Percentiles rank a stretch among this genome's conserved stretches.
These are phyloP conservation scores for Phialophora expanda DNA, from an alignment of 2,329 filamentous ascomycete genomes.

Conservation along the genomic window DNA sequence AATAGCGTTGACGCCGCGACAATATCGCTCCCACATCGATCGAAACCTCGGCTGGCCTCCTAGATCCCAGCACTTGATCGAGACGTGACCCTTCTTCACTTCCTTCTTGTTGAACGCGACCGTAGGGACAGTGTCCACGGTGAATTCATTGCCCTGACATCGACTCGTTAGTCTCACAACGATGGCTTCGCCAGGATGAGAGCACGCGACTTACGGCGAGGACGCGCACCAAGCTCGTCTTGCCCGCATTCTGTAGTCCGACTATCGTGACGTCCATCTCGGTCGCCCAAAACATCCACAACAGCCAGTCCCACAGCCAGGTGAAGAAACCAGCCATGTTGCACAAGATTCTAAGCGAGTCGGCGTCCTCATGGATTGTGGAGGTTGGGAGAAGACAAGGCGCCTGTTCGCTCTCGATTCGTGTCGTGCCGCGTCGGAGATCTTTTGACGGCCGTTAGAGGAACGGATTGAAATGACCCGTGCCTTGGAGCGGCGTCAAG, in stretches of 20 bases:
- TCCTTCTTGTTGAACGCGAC: constrained; percentile 99
- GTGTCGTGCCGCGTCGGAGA: neutral
- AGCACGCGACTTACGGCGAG: constrained; percentile 76
- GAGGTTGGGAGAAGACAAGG: neutral
- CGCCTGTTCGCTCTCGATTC: neutral
- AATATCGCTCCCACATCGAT: constrained; percentile 99
- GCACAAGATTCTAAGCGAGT: neutral
- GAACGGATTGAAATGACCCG: neutral
- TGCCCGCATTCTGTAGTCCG: constrained; percentile 95
- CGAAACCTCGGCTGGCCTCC: constrained; percentile 96
- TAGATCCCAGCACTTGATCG: constrained; percentile 98
- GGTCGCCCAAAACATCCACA: constrained; percentile 97
- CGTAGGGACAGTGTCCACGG: constrained; percentile 97
- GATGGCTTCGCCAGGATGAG: constrained; percentile 7
- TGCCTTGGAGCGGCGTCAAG: neutral
- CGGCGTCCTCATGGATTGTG: neutral
- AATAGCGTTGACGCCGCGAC: constrained; percentile 94
- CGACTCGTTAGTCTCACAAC: constrained; percentile 4
- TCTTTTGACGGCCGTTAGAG: neutral
- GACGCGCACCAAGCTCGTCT: constrained; percentile 91
- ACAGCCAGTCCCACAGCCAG: constrained; percentile 95
- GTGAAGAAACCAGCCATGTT: constrained; percentile 91
- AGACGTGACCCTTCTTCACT: constrained; percentile 96
- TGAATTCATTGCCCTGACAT: constrained; percentile 91
- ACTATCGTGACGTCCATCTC: constrained; percentile 99